A percentile compares a stretch with the other conserved stretches of the same genome.
phyloP scores from a whole-genome alignment of 2,329 filamentous ascomycete genomes.

The Fusarium phyllophilum region DNA sequence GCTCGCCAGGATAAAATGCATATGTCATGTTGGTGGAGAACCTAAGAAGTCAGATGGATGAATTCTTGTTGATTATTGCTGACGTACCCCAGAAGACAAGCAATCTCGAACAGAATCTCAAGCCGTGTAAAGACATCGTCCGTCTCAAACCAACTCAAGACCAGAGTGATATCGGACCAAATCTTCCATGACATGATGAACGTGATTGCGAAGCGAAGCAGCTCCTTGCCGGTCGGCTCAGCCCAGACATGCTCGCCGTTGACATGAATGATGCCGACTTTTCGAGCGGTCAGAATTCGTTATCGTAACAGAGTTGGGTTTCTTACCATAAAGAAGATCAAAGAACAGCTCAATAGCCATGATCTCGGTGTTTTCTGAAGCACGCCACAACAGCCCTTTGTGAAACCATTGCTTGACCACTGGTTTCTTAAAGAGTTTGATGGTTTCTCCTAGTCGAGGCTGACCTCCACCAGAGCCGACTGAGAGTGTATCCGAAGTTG shows the following conservation, averaged over 20 bases:
- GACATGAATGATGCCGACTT: constrained; percentile 70
- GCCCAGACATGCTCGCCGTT: constrained; percentile 70
- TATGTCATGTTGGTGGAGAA: constrained; percentile 72
- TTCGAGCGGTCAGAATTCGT: neutral
- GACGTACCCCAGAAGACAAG: constrained; percentile 65
- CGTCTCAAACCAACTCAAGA: constrained; percentile 70
- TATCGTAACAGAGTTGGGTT: neutral
- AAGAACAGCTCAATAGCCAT: constrained; percentile 73
- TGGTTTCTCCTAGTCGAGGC: constrained; percentile 52
- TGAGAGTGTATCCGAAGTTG: constrained; percentile 42
- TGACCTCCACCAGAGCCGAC: constrained; percentile 30
- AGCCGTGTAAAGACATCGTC: constrained; percentile 69
- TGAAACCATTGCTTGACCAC: constrained; percentile 74
- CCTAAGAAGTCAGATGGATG: constrained; percentile 34
- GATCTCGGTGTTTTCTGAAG: constrained; percentile 67
- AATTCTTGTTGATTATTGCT: neutral
- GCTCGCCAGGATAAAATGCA: constrained; percentile 58
- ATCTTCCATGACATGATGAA: constrained; percentile 73
- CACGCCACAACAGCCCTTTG: constrained; percentile 71
- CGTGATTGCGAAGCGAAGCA: constrained; percentile 69
- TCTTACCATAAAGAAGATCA: constrained; percentile 65
- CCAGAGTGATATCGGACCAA: constrained; percentile 67
- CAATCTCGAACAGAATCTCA: constrained; percentile 68
- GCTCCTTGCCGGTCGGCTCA: constrained; percentile 61
- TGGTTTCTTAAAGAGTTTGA: constrained; percentile 68